Evolutionary conservation across 2,329 filamentous ascomycete species (phyloP).

Genomic region (Diplodia seriata): DNA sequence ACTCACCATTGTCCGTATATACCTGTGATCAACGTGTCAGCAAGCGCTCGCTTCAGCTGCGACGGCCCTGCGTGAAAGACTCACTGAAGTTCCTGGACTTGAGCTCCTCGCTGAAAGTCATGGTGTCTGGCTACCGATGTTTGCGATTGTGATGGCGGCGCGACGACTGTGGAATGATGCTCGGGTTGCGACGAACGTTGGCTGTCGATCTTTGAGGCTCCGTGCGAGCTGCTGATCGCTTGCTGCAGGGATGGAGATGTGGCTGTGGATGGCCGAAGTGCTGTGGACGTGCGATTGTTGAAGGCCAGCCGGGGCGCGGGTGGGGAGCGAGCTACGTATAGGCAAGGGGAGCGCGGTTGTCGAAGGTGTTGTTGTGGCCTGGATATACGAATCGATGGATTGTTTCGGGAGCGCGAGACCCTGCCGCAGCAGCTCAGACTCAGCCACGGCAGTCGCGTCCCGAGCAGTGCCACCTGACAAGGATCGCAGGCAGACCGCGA

Average conservation of each 20-base stretch:
- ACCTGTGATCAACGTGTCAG: constrained; percentile 55
- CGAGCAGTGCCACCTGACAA: constrained; percentile 28
- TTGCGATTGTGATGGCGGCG: constrained; percentile 18
- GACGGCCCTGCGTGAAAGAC: constrained; percentile 39
- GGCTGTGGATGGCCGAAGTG: not conserved
- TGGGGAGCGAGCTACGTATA: constrained; percentile 5
- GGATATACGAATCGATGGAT: constrained; percentile 31
- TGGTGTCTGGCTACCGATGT: constrained; percentile 16
- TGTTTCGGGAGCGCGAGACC: constrained; percentile 31
- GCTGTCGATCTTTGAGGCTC: constrained; percentile 30
- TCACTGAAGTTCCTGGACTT: constrained; percentile 71
- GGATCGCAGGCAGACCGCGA: constrained; percentile 22
- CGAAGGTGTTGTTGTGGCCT: constrained; percentile 32
- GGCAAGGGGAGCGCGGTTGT: constrained; percentile 1
- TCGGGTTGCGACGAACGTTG: constrained; percentile 18
- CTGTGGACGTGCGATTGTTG: not conserved
- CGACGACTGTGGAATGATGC: constrained; percentile 23
- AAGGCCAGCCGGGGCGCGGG: not conserved
- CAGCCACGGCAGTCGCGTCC: constrained; percentile 32
- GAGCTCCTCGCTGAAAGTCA: constrained; percentile 54
- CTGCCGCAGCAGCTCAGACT: constrained; percentile 29
- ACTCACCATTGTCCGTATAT: constrained; percentile 74
- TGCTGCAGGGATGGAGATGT: constrained; percentile 23
- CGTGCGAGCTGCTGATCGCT: constrained; percentile 32
- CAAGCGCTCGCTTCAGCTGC: constrained; percentile 35